A percentile compares a stretch with the other conserved stretches of the same genome.
Conservation (phyloP, 78 protist species). For the Planoprotostelium fungivorum region DNA sequence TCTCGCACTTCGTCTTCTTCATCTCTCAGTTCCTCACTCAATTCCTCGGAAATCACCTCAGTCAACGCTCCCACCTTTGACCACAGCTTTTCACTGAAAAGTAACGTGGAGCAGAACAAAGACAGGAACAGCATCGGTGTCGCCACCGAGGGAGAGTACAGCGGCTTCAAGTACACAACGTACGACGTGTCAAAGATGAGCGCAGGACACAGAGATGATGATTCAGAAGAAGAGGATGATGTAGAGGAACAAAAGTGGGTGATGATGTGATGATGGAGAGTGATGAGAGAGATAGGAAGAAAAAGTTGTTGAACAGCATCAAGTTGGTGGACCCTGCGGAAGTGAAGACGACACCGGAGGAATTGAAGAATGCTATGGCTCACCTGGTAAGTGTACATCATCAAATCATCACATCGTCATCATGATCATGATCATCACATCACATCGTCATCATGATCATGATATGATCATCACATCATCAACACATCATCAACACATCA, state of each 20-base stretch:
- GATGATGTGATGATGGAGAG: neutral
- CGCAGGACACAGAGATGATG: neutral
- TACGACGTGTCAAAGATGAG: neutral
- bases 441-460: neutral
- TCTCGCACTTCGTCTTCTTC: too few relatives aligned
- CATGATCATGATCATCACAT: neutral
- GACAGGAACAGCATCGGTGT: neutral
- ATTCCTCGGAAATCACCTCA: too few relatives aligned
- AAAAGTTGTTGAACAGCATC: neutral
- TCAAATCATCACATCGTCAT: neutral
- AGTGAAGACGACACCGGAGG: neutral
- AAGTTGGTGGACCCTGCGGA: neutral
- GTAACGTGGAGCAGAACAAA: neutral
- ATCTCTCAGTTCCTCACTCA: too few relatives aligned
- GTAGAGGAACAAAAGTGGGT: neutral
- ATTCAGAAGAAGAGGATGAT: neutral
- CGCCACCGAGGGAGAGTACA: neutral
- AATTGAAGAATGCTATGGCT: neutral
- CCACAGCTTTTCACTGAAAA: neutral
- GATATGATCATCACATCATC: neutral
- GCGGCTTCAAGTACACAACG: neutral
- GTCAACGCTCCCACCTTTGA: too few relatives aligned
- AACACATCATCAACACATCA: neutral
- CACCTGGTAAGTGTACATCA: neutral
- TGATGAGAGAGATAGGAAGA: neutral